These are phyloP conservation scores for Dissophora globulifera DNA, from an alignment of 192 early-diverging fungal species.

Conservation along the genomic window DNA sequence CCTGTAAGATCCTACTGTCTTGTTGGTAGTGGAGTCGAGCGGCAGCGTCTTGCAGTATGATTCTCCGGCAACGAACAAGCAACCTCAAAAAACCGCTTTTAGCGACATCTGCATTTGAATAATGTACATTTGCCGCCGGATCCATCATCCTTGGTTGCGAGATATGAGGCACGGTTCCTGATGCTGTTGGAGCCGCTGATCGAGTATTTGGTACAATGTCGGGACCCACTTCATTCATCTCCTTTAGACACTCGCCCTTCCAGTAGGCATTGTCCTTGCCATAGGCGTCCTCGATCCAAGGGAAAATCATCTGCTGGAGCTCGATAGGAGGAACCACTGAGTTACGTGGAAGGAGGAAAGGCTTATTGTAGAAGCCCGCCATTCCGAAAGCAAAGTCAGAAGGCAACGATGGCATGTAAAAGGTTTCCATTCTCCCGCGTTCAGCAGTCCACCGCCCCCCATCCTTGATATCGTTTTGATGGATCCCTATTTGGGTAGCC, in stretches of 20 bases:
- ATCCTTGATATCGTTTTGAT: too few species aligned
- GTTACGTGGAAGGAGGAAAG: constrained; percentile 15
- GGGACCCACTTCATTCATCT: constrained; percentile 11
- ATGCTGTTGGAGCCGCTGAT: neutral
- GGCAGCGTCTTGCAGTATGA: constrained; percentile 32
- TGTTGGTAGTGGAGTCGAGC: constrained; percentile 8
- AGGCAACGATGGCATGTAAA: constrained; percentile 6
- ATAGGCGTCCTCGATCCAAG: constrained; percentile 23
- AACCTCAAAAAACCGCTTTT: constrained; percentile 19
- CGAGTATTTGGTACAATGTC: neutral
- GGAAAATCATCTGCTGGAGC: constrained; percentile 12
- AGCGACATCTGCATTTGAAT: constrained; percentile 8
- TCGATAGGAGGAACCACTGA: neutral
- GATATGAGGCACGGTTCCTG: neutral
- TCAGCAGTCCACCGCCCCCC: too few species aligned
- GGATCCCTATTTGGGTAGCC: too few species aligned
- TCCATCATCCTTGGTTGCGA: neutral
- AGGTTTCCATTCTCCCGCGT: constrained; percentile 13
- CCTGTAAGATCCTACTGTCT: constrained; percentile 2
- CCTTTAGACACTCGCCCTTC: constrained; percentile 6
- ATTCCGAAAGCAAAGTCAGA: constrained; percentile 15
- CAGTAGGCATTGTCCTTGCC: constrained; percentile 5
- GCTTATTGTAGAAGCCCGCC: constrained; percentile 16
- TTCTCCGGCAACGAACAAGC: constrained; percentile 19
- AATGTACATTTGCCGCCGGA: neutral